phyloP scores from a whole-genome alignment of 108 stramenopile species.

The Nitzschia sp. region DNA sequence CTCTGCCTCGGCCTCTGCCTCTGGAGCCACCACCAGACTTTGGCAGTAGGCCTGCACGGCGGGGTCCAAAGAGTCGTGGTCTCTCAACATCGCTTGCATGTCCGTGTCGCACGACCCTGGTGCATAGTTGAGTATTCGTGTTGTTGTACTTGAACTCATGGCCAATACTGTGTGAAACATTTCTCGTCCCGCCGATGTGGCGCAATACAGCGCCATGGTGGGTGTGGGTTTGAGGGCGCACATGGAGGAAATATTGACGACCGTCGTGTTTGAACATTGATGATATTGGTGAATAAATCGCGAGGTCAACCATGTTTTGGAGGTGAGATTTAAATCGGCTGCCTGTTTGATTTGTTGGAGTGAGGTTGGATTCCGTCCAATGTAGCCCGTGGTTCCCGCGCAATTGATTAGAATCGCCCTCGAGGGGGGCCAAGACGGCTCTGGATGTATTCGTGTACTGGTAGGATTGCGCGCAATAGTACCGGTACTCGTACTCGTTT shows the following conservation, averaged over 20 bases:
- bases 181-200: slow-evolving; percentile 59
- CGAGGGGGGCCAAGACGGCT: not conserved
- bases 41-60: slow-evolving; percentile 31
- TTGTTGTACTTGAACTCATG: slow-evolving; percentile 21
- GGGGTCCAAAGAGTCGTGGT: slow-evolving; percentile 32
- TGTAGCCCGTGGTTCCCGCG: slow-evolving; percentile 11
- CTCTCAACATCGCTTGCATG: slow-evolving; percentile 45
- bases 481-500: no score
- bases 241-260: slow-evolving; percentile 58
- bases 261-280: not conserved
- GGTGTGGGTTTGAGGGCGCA: slow-evolving; percentile 56
- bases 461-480: no score
- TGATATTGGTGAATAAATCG: slow-evolving; percentile 18
- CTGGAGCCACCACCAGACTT: slow-evolving; percentile 3
- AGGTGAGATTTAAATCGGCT: slow-evolving; percentile 54
- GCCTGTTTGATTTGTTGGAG: slow-evolving; percentile 32
- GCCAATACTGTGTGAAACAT: slow-evolving; percentile 65
- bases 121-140: slow-evolving; percentile 59
- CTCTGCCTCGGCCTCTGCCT: not conserved
- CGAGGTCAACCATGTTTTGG: slow-evolving; percentile 46
- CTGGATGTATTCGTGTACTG: no score
- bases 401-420: slow-evolving; percentile 10
- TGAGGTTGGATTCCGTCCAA: slow-evolving; percentile 20
- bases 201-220: slow-evolving; percentile 63
- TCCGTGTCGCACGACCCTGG: slow-evolving; percentile 58